Conservation (phyloP, 78 protist genomes). For the Cavenderia fasciculata region DNA sequence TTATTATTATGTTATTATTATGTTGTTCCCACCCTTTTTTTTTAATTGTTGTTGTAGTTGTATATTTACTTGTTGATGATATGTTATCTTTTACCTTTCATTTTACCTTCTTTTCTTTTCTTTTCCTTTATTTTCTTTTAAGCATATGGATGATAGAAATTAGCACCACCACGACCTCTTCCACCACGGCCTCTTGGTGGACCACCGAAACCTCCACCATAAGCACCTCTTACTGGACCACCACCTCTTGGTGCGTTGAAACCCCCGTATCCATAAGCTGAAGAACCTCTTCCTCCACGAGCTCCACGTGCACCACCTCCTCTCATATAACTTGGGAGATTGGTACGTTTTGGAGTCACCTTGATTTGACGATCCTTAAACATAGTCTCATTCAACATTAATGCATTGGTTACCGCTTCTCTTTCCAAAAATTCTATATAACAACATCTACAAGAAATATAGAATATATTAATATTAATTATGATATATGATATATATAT, state of each 20-base stretch:
- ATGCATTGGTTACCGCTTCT: conserved; percentile 80
- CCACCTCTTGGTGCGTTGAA: conserved; percentile 10
- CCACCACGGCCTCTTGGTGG: conserved; percentile 70
- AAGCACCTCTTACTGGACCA: background rate
- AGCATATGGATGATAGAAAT: conserved; percentile 44
- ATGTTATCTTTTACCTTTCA: too few species aligned
- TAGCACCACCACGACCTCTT: conserved; percentile 5
- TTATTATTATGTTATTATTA: too few species aligned
- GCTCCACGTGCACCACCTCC: background rate
- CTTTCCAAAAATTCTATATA: conserved; percentile 84
- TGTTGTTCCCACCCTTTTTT: too few species aligned
- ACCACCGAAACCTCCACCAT: background rate
- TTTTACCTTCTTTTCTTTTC: background rate
- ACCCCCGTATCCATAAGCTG: conserved; percentile 19
- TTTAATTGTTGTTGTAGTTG: too few species aligned
- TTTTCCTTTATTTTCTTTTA: background rate
- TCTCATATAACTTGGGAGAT: conserved; percentile 51
- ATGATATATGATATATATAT: background rate
- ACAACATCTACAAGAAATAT: conserved; percentile 68
- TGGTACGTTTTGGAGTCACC: conserved; percentile 78
- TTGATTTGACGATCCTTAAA: conserved; percentile 86
- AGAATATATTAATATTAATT: background rate
- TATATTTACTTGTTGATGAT: too few species aligned
- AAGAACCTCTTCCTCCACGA: conserved; percentile 62
- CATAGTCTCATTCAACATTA: conserved; percentile 69